Conservation (phyloP, 202 grass and related monocot species). For the Musa balbisiana region DNA sequence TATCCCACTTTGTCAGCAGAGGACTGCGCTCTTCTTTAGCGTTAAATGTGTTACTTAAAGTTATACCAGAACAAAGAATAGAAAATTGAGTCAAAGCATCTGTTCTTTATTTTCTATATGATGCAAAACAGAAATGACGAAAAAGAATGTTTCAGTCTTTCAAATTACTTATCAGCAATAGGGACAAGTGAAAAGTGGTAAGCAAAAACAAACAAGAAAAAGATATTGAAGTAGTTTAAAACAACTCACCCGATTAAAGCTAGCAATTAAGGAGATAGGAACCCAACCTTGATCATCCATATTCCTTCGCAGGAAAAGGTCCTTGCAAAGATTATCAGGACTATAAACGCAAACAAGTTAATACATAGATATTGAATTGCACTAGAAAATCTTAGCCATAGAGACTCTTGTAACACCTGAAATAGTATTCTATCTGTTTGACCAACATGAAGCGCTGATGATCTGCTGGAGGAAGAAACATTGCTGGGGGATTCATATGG, state of each 20-base stretch:
- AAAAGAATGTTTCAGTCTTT: too few species aligned
- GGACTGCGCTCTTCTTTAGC: too few species aligned
- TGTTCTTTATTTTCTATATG: too few species aligned
- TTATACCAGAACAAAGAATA: too few species aligned
- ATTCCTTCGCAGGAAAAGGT: slow-evolving; percentile 35
- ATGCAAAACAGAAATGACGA: neutral
- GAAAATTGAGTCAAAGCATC: too few species aligned
- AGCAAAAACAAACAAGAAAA: too few species aligned
- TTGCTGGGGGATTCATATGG: slow-evolving; percentile 18
- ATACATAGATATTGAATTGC: neutral
- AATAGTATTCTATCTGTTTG: slow-evolving; percentile 76
- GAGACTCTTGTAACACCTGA: slow-evolving; percentile 37
- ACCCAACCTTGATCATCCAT: slow-evolving; percentile 94
- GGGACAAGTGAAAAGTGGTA: too few species aligned
- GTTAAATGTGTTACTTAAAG: too few species aligned
- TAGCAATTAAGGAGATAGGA: slow-evolving; percentile 40
- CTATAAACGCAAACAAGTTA: slow-evolving; percentile 28
- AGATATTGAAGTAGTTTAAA: neutral
- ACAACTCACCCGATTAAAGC: slow-evolving; percentile 48
- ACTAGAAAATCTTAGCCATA: neutral
- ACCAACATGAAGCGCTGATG: slow-evolving; percentile 29
- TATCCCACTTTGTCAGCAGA: too few species aligned
- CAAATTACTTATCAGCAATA: too few species aligned
- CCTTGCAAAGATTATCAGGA: slow-evolving; percentile 59
- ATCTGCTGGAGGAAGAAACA: slow-evolving; percentile 24